Base-by-base conservation (phyloP, 768 basidiomycete genomes). In the Termitomyces sp. region DNA sequence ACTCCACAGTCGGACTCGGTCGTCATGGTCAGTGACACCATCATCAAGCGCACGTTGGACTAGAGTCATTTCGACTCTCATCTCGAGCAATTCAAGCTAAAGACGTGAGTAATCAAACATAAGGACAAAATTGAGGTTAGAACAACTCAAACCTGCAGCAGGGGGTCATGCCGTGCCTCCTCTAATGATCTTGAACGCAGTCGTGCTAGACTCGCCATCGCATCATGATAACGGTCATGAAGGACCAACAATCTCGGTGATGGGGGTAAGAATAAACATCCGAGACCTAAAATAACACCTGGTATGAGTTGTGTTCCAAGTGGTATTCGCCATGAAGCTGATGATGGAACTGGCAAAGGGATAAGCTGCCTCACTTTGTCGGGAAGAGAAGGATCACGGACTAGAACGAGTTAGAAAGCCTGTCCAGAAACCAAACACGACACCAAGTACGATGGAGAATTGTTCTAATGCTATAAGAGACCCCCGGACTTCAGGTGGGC, bases 351-450 rank as follows among this genome's bases (percentile, higher is more conserved):
- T 89, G 56, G 6, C 38, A 9, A 45, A 56, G n/a, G 12, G 41
- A 10, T 41, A 8, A 50, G 21, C 27, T 16, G 5, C 38, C 32
- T 27, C 11, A 14, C 5, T 16, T 11, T 37, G 27, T 21, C 34
- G 25, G 21, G 29, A 16, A 49, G 21, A 52, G 40, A 52, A 38
- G 23, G 32, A 32, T 34, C 3, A 71, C 82, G 35, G 63, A 89
- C 88, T 64, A 21, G 79, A 68, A 14, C 90, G 82, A 0, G 90
- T 92, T 43, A 82, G 64, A 65, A 88, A 93, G 0, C 90, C 91
- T 4, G 82, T 79, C 90, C 91, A 92, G 63, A 92, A 93, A 2
- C 90, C 90, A 14, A 89, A 71, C 0, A 93, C 89, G 5, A 91
- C 90, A 3, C 90, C 91, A 0, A 87, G 71, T 14, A 92, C 90